Percentiles rank a stretch among this genome's conserved stretches.
Conservation (phyloP, 192 early-diverging fungal species). For the Podila epigama region DNA sequence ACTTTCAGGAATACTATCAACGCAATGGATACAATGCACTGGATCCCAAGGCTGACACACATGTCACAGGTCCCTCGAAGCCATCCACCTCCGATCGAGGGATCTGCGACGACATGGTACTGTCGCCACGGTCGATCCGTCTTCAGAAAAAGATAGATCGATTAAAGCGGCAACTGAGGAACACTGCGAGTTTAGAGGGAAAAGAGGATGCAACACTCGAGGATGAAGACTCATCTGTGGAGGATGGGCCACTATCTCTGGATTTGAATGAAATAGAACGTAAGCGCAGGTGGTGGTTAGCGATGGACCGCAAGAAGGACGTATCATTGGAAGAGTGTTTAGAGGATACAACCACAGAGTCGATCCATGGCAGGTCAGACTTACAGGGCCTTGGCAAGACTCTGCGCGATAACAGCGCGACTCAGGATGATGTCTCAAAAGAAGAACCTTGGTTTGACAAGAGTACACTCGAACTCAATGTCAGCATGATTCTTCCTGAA, state of each 20-base stretch:
- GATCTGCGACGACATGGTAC: no score
- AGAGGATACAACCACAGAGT: background rate
- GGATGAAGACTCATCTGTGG: constrained; percentile 18
- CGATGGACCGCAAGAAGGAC: background rate
- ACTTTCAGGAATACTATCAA: constrained; percentile 36
- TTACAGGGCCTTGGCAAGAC: no score
- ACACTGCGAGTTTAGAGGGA: constrained; percentile 20
- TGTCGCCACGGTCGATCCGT: constrained; percentile 33
- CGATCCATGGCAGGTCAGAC: no score
- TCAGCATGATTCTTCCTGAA: background rate
- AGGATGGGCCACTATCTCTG: constrained; percentile 32
- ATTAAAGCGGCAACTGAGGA: constrained; percentile 20
- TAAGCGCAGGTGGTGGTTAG: constrained; percentile 24
- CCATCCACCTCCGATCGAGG: background rate
- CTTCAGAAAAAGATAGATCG: constrained; percentile 18
- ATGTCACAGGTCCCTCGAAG: background rate
- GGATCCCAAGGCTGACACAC: background rate
- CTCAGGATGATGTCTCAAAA: background rate
- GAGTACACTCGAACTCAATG: constrained; percentile 6
- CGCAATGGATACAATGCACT: constrained; percentile 24
- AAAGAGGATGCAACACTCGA: background rate
- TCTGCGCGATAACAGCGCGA: background rate
- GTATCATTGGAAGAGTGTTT: constrained; percentile 1
- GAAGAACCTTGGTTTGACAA: constrained; percentile 3
- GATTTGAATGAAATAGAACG: constrained; percentile 27